These are phyloP conservation scores for Boletus pseudopeckii DNA, from an alignment of 768 basidiomycete species.

Conservation along the genomic window DNA sequence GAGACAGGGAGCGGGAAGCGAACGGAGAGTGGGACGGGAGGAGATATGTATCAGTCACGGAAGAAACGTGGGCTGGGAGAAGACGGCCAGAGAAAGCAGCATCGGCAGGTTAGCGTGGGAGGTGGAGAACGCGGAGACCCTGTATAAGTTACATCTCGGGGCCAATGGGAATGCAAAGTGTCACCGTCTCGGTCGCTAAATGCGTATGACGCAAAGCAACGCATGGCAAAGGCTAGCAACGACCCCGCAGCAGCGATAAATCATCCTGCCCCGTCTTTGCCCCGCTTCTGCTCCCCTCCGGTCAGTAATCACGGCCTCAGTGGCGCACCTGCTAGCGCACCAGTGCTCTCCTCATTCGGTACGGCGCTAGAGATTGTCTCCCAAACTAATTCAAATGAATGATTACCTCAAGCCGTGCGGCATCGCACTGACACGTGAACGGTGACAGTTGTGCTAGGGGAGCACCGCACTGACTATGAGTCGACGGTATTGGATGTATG, in stretches of 20 bases:
- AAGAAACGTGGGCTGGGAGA: constrained; percentile 20
- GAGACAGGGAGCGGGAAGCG: background rate
- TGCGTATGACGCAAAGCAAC: background rate
- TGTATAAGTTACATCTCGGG: constrained; percentile 17
- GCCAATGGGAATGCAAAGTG: constrained; percentile 15
- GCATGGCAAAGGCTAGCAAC: background rate
- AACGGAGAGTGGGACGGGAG: constrained; percentile 2
- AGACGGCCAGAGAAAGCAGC: constrained; percentile 4
- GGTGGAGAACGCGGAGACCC: constrained; percentile 9
- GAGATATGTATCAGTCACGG: constrained; percentile 10
- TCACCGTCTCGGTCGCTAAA: constrained; percentile 10
- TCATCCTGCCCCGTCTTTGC: background rate
- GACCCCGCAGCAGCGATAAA: background rate
- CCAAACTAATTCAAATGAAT: constrained; percentile 14
- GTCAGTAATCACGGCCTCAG: background rate
- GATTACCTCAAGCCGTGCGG: constrained; percentile 4
- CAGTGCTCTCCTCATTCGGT: constrained; percentile 15
- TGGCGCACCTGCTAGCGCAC: constrained; percentile 3
- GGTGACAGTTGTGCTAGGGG: constrained; percentile 1
- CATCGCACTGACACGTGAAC: constrained; percentile 16
- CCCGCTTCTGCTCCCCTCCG: background rate
- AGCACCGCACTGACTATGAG: background rate
- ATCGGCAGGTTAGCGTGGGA: constrained; percentile 15
- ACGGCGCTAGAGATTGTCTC: background rate
- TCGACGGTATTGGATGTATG: background rate